Percentiles rank a stretch among this genome's conserved stretches.
These are phyloP conservation scores for Amanita pseudoporphyria DNA, from an alignment of 768 basidiomycete species.

Conservation along the genomic window DNA sequence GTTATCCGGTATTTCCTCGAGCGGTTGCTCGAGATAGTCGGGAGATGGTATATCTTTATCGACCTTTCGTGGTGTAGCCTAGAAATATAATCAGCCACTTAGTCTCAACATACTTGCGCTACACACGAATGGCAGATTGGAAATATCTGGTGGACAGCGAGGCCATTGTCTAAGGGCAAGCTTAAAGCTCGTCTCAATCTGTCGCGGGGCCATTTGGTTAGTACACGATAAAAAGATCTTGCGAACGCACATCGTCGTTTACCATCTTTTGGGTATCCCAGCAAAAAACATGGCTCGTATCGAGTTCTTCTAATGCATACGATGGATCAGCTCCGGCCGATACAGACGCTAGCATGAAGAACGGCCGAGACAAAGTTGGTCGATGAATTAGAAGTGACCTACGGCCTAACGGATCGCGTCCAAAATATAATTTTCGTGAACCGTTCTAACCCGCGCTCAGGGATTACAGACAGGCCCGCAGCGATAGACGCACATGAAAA, in stretches of 20 bases:
- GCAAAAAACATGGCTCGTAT: slow-evolving; percentile 46
- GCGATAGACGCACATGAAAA: slow-evolving; percentile 46
- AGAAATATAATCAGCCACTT: neutral
- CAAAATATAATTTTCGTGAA: slow-evolving; percentile 52
- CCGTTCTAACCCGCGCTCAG: slow-evolving; percentile 22
- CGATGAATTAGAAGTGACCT: slow-evolving; percentile 72
- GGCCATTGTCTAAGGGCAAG: slow-evolving; percentile 1
- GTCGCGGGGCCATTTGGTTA: neutral
- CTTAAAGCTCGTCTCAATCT: neutral
- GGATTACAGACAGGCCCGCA: neutral
- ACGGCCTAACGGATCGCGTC: slow-evolving; percentile 76
- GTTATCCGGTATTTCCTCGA: slow-evolving; percentile 35
- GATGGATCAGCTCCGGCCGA: slow-evolving; percentile 37
- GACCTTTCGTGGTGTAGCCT: neutral
- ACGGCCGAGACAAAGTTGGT: slow-evolving; percentile 38
- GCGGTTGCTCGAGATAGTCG: slow-evolving; percentile 20
- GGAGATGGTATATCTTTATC: slow-evolving; percentile 31
- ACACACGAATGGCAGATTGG: slow-evolving; percentile 21
- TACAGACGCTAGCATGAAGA: slow-evolving; percentile 57
- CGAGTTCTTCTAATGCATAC: slow-evolving; percentile 53
- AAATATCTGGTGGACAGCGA: neutral
- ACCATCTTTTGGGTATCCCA: slow-evolving; percentile 30
- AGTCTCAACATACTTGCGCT: neutral
- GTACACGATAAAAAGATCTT: neutral
- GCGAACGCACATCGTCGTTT: slow-evolving; percentile 9